Base-by-base conservation (phyloP, 225 moss, liverwort and hornwort genomes). In the Lunularia cruciata region DNA sequence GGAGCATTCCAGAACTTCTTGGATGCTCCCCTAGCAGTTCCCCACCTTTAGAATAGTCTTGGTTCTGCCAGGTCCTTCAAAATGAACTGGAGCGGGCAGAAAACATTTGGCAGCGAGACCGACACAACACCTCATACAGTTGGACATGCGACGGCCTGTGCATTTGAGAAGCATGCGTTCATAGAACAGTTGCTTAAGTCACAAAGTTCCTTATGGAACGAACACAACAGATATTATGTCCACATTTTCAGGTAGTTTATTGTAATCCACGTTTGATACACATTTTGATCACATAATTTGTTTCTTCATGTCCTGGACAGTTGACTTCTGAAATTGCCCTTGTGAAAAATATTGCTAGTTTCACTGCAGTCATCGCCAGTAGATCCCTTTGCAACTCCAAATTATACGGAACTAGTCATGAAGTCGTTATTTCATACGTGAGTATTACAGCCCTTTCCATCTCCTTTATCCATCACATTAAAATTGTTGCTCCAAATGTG, bases 11-110 rank as follows among this genome's bases (percentile, higher is more conserved):
- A n/a, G n/a, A n/a, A n/a, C n/a, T n/a, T n/a, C n/a, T n/a, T n/a
- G n/a, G n/a, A n/a, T n/a, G n/a, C n/a, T n/a, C n/a, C n/a, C n/a
- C n/a, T n/a, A n/a, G n/a, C n/a, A n/a, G 27, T 10, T 55, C 2
- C 1, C 0, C 35, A 75, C 74, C 67, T 75, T 67, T 25, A 75
- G 19, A 22, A 30, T 58, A 14, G 67, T 68, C 22, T 75, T 75
- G 13, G 67, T 58, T 32, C 45, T 30, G 67, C 74, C 67, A 37
- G 67, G 74, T 30, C 74, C 74, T 19, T 48, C 25, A 60, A 75
- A 75, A 3, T 30, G 3, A 19, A 68, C 43, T 4, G 74, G 74
- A 15, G 67, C 74, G 36, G 60, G 47, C 42, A 75, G 36, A 34
- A 75, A 75, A 0, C n/a, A 28, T 7, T 43, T 22, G 20, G 67